phyloP scores from a whole-genome alignment of 768 basidiomycete genomes.

The Strobilomyces confusus region DNA sequence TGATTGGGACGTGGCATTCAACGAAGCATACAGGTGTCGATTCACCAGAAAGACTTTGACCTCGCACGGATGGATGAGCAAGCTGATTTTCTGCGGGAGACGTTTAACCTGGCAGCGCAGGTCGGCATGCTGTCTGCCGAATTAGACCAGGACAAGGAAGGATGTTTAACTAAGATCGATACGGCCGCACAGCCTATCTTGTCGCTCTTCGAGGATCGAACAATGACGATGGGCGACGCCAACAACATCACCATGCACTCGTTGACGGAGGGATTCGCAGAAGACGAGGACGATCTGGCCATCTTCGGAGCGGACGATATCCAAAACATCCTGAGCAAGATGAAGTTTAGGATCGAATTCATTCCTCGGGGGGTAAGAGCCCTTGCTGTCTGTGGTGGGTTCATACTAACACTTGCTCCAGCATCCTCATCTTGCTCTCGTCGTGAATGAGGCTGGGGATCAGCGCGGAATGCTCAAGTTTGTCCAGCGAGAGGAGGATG shows the following conservation, averaged over 20 bases:
- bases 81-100: neutral
- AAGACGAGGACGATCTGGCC: neutral
- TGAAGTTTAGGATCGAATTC: neutral
- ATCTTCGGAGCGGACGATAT: conserved; percentile 2
- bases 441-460: neutral
- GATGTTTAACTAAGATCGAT: too few species aligned
- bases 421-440: conserved; percentile 13
- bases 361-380: neutral
- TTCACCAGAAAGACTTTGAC: neutral
- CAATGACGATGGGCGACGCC: too few species aligned
- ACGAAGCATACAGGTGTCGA: neutral
- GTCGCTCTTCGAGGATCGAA: too few species aligned
- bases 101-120: neutral
- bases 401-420: neutral
- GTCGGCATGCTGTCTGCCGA: too few species aligned
- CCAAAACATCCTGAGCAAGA: neutral
- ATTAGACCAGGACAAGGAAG: too few species aligned
- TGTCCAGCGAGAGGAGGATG: conserved; percentile 1
- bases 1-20: neutral
- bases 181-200: too few species aligned
- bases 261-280: too few species aligned
- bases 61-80: neutral
- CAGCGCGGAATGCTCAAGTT: conserved; percentile 11
- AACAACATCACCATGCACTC: too few species aligned
- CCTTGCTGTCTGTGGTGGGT: neutral